Conservation (phyloP, 768 basidiomycete species). For the Lactifluus subvellereus region DNA sequence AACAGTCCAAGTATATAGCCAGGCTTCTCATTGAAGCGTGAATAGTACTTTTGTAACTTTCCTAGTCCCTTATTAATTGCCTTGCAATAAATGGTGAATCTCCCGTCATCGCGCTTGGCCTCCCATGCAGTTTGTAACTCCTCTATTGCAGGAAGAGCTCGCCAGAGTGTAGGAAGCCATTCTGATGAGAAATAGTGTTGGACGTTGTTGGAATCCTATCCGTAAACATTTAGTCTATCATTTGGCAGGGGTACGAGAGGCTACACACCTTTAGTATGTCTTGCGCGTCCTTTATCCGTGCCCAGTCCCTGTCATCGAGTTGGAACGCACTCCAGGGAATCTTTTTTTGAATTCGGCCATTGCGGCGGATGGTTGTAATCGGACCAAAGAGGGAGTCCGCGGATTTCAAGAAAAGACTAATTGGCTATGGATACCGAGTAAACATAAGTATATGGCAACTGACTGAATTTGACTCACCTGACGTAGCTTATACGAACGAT, state of each 20-base stretch:
- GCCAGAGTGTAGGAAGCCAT: no score
- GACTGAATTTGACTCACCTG: background rate
- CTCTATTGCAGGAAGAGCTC: no score
- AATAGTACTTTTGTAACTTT: background rate
- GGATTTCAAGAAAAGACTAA: no score
- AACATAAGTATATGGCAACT: no score
- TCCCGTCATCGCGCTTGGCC: no score
- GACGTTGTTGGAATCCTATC: no score
- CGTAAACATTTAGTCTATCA: no score
- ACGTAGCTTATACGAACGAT: background rate
- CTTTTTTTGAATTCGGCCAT: background rate
- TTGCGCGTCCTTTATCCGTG: background rate
- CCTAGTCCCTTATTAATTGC: background rate
- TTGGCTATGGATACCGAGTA: no score
- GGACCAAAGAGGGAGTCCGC: no score
- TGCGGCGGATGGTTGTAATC: background rate
- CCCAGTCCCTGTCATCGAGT: background rate
- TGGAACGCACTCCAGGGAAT: background rate
- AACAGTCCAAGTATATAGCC: background rate
- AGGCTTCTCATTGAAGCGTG: background rate
- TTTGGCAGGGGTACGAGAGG: background rate
- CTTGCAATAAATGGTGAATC: background rate
- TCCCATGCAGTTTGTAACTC: no score
- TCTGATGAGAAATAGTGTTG: no score
- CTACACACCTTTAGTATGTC: no score